Base-by-base conservation (phyloP, 805 yeast genomes). In the Diddensiella caesifluorescens region DNA sequence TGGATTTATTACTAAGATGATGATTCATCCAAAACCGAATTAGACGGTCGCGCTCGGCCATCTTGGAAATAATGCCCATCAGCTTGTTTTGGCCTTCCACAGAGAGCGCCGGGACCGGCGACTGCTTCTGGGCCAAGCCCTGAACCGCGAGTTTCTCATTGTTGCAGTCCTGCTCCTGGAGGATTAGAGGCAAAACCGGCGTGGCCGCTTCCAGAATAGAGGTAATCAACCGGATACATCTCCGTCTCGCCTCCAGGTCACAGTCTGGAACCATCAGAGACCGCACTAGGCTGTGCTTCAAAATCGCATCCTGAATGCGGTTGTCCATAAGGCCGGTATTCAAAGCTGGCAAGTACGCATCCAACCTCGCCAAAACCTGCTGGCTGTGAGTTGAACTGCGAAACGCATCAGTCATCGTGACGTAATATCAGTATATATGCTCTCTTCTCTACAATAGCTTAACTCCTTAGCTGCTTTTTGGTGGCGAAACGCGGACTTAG, bases 251-350 rank as follows among this genome's bases (percentile, higher is more conserved):
- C 34, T 47, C 56, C 23, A 55, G 40, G 32, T 56, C 60, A 32
- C 54, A 47, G 23, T 54, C 53, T 5, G 60, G 60, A 12, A 56
- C 55, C 20, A 45, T 18, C 22, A 56, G 39, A 22, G 53, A 45
- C 16, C 60, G 50, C 16, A 56, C 50, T 12, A 56, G 44, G 18
- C 60, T 57, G 42, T 55, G 49, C 25, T 56, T 54, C 31, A 56
- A 39, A 18, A 56, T 49, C 16, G 47, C 60, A 23, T 56, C 60
- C 41, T 56, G 60, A 42, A 56, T 46, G 22, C 55, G 42, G 26
- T 46, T 56, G 38, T 56, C 59, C 54, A 53, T 52, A 39, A 54
- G 42, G 13, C 53, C 53, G 2, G 59, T 53, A 37, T 52, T 52
- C 18, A 53, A 44, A n/a, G 49, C 51, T n/a, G 55, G 57, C 18